Conservation (phyloP, 2,329 filamentous ascomycete genomes). For the Cladophialophora yegresii region DNA sequence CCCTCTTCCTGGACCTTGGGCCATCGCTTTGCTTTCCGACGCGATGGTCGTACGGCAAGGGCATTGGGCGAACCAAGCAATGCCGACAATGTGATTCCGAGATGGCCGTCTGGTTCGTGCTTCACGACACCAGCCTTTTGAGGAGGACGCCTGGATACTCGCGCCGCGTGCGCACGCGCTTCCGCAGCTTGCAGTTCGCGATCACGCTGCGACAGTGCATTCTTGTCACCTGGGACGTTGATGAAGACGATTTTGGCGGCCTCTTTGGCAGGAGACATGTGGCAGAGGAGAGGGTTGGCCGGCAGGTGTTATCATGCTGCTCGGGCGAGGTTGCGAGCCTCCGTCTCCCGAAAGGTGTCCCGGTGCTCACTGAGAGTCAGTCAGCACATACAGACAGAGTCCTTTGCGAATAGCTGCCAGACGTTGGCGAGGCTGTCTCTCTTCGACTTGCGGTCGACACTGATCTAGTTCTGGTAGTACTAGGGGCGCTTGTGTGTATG, state of each 20-base stretch:
- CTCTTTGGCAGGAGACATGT: constrained; percentile 2
- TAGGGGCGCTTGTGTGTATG: background rate
- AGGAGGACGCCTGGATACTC: constrained; percentile 3
- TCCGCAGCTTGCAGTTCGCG: constrained; percentile 6
- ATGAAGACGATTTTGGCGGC: background rate
- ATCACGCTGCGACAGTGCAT: constrained; percentile 2
- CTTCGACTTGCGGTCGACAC: background rate
- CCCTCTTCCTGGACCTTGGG: background rate
- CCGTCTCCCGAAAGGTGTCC: background rate
- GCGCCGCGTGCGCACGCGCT: constrained; percentile 8
- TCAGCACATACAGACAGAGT: background rate
- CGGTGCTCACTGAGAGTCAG: background rate
- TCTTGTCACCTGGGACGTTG: background rate
- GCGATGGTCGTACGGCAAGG: background rate
- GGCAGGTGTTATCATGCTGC: background rate
- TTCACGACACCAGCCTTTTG: background rate
- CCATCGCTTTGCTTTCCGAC: background rate
- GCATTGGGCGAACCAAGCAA: background rate
- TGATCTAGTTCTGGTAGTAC: background rate
- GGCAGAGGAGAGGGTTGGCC: background rate
- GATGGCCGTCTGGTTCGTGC: background rate
- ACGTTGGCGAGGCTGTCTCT: background rate
- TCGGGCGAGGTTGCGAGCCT: background rate
- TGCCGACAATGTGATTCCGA: background rate
- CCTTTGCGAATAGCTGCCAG: background rate